phyloP scores from a whole-genome alignment of 2,329 filamentous ascomycete species.

The Botryotinia calthae region DNA sequence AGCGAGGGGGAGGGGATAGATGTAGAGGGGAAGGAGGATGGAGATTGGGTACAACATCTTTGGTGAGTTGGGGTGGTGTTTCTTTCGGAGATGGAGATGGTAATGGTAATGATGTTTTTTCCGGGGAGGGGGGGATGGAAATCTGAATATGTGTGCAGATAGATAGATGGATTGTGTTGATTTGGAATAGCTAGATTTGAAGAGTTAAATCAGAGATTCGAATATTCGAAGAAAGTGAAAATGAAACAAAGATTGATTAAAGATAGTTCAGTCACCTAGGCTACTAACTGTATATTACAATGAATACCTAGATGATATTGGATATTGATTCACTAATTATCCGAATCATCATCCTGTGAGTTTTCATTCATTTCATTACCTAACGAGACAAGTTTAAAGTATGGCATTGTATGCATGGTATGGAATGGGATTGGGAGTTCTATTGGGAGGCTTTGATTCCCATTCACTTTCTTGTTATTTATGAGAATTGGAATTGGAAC shows the following conservation, averaged over 20 bases:
- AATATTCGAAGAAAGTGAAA: not conserved
- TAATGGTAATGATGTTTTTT: not conserved
- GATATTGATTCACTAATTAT: not conserved
- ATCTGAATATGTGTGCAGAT: not conserved
- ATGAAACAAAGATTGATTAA: not conserved
- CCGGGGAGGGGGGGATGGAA: too few species aligned
- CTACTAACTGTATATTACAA: not conserved
- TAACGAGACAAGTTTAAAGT: not conserved
- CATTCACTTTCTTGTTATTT: not conserved
- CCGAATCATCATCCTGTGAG: not conserved
- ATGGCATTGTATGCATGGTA: too few species aligned
- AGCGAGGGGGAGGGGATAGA: not conserved
- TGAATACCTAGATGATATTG: not conserved
- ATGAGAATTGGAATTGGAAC: not conserved
- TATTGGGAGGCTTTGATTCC: not conserved
- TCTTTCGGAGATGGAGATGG: not conserved
- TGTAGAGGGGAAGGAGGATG: constrained; percentile 12
- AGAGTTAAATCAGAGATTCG: not conserved
- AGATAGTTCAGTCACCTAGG: not conserved
- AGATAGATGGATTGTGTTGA: not conserved
- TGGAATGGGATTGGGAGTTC: not conserved
- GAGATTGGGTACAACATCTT: not conserved
- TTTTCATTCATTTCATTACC: not conserved
- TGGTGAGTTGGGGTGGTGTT: too few species aligned
- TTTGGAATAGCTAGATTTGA: not conserved